phyloP scores from a whole-genome alignment of 176 grass and related monocot genomes.

The Avena eriantha region DNA sequence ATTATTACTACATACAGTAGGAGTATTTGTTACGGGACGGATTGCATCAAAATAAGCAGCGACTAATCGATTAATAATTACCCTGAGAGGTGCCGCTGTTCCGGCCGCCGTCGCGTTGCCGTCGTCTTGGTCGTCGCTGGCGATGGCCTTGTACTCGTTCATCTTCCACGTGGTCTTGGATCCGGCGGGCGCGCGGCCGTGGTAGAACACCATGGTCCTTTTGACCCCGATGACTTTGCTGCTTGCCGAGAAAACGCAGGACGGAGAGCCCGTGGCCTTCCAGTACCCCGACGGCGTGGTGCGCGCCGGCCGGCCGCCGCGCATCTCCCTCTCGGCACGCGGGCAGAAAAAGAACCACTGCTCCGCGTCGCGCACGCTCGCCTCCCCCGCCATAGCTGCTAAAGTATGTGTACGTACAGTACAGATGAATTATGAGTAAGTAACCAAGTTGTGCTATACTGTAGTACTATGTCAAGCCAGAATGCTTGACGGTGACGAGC shows the following conservation, averaged over 20 bases:
- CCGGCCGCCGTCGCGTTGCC: background rate
- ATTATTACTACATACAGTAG: background rate
- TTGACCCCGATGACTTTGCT: conserved; percentile 53
- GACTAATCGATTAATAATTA: background rate
- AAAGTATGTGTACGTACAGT: background rate
- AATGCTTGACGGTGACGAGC: conserved; percentile 14
- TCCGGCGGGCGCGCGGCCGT: conserved; percentile 45
- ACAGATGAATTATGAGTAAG: background rate
- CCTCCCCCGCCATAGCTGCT: conserved; percentile 55
- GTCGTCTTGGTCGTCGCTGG: background rate
- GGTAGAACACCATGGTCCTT: conserved; percentile 78
- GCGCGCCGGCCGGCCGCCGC: conserved; percentile 55
- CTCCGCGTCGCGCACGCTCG: conserved; percentile 54
- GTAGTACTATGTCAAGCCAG: background rate
- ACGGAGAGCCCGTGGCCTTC: conserved; percentile 76
- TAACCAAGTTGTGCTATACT: background rate
- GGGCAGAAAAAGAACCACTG: conserved; percentile 89
- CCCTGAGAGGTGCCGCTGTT: conserved; percentile 6
- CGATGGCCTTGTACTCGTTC: conserved; percentile 66
- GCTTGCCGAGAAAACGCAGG: conserved; percentile 42
- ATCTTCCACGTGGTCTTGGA: conserved; percentile 74
- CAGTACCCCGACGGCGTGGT: conserved; percentile 76
- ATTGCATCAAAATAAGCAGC: background rate
- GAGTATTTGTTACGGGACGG: background rate
- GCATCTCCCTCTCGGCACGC: conserved; percentile 51